Evolutionary conservation across 306 rosid species (phyloP).

Genomic region (Lathyrus oleraceus): DNA sequence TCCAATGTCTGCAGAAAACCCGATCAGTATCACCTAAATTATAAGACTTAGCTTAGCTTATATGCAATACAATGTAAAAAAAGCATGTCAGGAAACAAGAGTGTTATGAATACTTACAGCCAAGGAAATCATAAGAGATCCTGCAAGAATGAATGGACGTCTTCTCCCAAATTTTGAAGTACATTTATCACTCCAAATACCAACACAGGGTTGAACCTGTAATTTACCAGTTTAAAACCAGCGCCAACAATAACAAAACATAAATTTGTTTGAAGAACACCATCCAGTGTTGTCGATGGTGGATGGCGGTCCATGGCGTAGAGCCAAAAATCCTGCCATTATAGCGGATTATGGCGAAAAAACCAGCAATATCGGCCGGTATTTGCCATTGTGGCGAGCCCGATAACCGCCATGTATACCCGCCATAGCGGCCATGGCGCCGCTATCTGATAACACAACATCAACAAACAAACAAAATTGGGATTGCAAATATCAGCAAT

Average conservation of each 20-base stretch:
- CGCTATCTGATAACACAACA: background rate
- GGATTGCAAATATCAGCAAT: constrained; percentile 4
- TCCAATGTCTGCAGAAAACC: constrained; percentile 98
- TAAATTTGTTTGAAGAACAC: background rate
- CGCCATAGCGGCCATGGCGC: too few species aligned
- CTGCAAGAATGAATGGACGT: constrained; percentile 95
- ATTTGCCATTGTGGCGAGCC: too few species aligned
- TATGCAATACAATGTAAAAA: constrained; percentile 15
- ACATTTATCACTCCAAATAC: constrained; percentile 97
- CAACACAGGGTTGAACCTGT: constrained; percentile 51
- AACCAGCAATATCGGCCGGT: too few species aligned
- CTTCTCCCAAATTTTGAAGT: constrained; percentile 88
- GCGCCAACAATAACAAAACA: constrained; percentile 10
- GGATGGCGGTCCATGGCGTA: too few species aligned
- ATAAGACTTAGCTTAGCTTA: constrained; percentile 54
- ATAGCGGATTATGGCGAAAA: too few species aligned
- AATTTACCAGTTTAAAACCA: constrained; percentile 12
- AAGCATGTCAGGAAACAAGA: constrained; percentile 18
- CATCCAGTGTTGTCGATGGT: background rate
- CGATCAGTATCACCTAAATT: constrained; percentile 83
- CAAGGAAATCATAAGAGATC: constrained; percentile 76
- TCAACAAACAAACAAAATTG: background rate
- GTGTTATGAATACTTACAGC: constrained; percentile 60
- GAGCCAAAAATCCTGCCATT: too few species aligned
- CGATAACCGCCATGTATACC: too few species aligned